Base-by-base conservation (phyloP, 2,329 filamentous ascomycete species). In the Exophiala lecanii-corni region DNA sequence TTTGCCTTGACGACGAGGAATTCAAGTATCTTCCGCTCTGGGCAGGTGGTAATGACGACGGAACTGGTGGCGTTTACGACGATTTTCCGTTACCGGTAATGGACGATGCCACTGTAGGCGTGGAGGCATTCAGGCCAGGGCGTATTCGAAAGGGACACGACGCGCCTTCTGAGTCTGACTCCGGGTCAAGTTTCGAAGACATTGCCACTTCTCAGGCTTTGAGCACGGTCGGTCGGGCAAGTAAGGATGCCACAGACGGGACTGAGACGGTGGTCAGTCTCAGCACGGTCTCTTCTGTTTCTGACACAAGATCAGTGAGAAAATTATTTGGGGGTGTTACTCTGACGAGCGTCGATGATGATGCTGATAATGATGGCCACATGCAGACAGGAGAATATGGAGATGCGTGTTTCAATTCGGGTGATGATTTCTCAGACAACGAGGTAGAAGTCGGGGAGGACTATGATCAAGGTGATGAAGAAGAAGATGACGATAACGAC, bases 11-110 rank as follows among this genome's bases (percentile, higher is more conserved):
- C 1, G 69, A 76, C 3, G 64, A 74, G 2, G 81, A 86, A 61
- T 72, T 76, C 51, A 75, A 75, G 43, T 84, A 73, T 50, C 66
- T 85, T 2, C 81, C 82, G 0, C 64, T 84, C 3, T 85, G 79
- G 79, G 80, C 75, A 3, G 81, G 74, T 1, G 61, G 70, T 20
- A 69, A 76, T 36, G 74, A 78, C 43, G 74, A 77, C 42, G 74
- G 64, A 0, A 67, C 64, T 0, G 74, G 73, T 2, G 71, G 67
- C 10, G 71, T 75, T 2, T 77, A 70, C 50, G 61, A 59, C 1
- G 64, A 67, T 33, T 56, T 58, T 5, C 49, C 59, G 15, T 58
- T 65, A 15, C 63, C 64, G 3, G 43, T 59, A 12, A 35, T 62
- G 20, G 60, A 65, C 19, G 41, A 50, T 9, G 19, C 25, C 12